Base-by-base conservation (phyloP, 805 yeast species). In the Schwanniomyces sp. region DNA sequence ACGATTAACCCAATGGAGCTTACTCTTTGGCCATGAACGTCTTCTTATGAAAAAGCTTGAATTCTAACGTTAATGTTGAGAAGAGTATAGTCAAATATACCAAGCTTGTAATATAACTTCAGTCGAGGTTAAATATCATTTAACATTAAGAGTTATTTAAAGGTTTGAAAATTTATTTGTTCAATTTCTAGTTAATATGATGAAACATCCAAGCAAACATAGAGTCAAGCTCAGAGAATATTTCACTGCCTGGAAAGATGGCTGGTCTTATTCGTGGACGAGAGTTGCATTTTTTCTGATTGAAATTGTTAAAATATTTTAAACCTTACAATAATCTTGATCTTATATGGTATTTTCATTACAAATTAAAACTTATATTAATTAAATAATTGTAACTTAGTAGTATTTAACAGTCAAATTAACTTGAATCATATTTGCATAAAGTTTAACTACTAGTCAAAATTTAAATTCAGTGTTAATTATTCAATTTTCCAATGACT, bases 161-260 rank as follows among this genome's bases (percentile, higher is more conserved):
- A 4, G 28, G 9, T 40, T n/a, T 40, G 1, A 28, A 16, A 16
- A 30, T 3, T 30, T 14, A 18, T 29, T 12, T 27, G 10, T 43
- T 41, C 37, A 21, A 17, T 30, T 28, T 24, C 36, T 29, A 28
- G 25, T 52, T 62, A 53, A 55, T 46, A 76, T 85, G 91, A 85
- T 85, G 91, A 85, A 79, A 84, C 68, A 81, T 74, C 71, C 67
- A 75, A 81, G 79, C 86, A 84, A 81, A 83, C 88, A 84, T 84
- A 84, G 91, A 85, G 91, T 85, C 91, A 85, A 85, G 91, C 91
- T 85, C 91, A 77, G 88, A 85, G 85, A 75, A 67, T 66, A 68
- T 50, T 55, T 64, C 74, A 72, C 69, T 56, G 75, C 62, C 76
- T 71, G 76, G 76, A 71, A 71, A 71, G 67, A 71, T 71, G 76